Evolutionary conservation across 2,329 filamentous ascomycete species (phyloP).

Genomic region (Cladosporium sp.): DNA sequence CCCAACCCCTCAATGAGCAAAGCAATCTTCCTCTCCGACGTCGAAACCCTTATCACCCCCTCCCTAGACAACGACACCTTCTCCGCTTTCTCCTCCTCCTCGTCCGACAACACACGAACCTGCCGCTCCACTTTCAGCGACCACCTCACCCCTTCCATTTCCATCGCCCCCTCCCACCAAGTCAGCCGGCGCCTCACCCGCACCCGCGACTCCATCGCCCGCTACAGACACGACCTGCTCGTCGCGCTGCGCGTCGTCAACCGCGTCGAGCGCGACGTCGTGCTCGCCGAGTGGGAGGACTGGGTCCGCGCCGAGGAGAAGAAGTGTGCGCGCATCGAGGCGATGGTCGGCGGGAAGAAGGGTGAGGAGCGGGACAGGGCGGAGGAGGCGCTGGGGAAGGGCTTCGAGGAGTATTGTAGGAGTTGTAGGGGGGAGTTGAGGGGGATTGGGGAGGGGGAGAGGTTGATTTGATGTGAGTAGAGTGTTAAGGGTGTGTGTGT

Average conservation of each 20-base stretch:
- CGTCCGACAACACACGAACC: constrained; percentile 24
- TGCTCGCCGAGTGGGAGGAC: constrained; percentile 88
- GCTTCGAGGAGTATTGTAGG: constrained; percentile 62
- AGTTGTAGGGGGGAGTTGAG: constrained; percentile 49
- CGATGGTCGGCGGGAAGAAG: constrained; percentile 46
- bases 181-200: constrained; percentile 62
- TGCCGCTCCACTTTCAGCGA: constrained; percentile 40
- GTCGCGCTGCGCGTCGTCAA: constrained; percentile 91
- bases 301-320: constrained; percentile 81
- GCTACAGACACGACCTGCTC: constrained; percentile 84
- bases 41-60: constrained; percentile 63
- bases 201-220: constrained; percentile 79
- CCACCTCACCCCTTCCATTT: constrained; percentile 28
- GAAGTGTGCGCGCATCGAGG: constrained; percentile 68
- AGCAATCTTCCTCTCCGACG: constrained; percentile 78
- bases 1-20: constrained; percentile 82
- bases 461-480: constrained; percentile 9
- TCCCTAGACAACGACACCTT: constrained; percentile 33
- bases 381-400: constrained; percentile 48
- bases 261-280: constrained; percentile 80
- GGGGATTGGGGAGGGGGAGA: constrained; percentile 14
- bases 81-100: constrained; percentile 13
- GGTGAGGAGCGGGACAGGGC: constrained; percentile 29
- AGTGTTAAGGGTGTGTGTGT: too few relatives aligned
- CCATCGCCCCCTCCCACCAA: constrained; percentile 23